Percentiles rank a stretch among this genome's conserved stretches.
phyloP scores from a whole-genome alignment of 2,329 filamentous ascomycete species.

The Alternaria sp. region DNA sequence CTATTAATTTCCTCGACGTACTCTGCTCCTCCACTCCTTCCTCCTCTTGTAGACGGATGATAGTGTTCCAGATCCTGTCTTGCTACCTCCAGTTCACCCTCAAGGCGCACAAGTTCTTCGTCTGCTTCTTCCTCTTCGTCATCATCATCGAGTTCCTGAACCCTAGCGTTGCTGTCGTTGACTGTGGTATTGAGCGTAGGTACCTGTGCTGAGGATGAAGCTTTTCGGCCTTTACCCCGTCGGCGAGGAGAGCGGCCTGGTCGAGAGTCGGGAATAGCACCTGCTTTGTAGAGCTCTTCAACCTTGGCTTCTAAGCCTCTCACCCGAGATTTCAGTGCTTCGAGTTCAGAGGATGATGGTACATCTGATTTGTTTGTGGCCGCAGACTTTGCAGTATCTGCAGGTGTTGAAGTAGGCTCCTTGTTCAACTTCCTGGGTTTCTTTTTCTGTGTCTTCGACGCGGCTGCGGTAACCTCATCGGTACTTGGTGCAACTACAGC shows the following conservation, averaged over 20 bases:
- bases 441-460: slow-evolving; percentile 13
- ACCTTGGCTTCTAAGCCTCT: slow-evolving; percentile 49
- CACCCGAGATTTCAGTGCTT: slow-evolving; percentile 48
- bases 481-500: slow-evolving; percentile 12
- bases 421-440: slow-evolving; percentile 48
- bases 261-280: slow-evolving; percentile 15
- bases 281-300: slow-evolving; percentile 44
- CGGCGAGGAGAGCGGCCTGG: slow-evolving; percentile 42
- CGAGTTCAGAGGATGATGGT: slow-evolving; percentile 38
- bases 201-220: slow-evolving; percentile 30
- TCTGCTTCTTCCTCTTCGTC: slow-evolving; percentile 41
- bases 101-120: slow-evolving; percentile 43
- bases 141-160: slow-evolving; percentile 24
- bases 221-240: slow-evolving; percentile 44
- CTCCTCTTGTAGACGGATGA: slow-evolving; percentile 21
- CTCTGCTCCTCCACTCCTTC: slow-evolving; percentile 23
- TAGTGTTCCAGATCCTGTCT: slow-evolving; percentile 42
- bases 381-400: slow-evolving; percentile 7
- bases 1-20: slow-evolving; percentile 44
- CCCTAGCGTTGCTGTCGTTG: slow-evolving; percentile 18
- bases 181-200: slow-evolving; percentile 27
- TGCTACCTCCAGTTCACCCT: slow-evolving; percentile 46
- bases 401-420: slow-evolving; percentile 28
- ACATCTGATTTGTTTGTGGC: slow-evolving; percentile 10
- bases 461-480: slow-evolving; percentile 10